A percentile compares a stretch with the other conserved stretches of the same genome.
phyloP scores from a whole-genome alignment of 148 eudicot genomes.

The Linanthus parryae region DNA sequence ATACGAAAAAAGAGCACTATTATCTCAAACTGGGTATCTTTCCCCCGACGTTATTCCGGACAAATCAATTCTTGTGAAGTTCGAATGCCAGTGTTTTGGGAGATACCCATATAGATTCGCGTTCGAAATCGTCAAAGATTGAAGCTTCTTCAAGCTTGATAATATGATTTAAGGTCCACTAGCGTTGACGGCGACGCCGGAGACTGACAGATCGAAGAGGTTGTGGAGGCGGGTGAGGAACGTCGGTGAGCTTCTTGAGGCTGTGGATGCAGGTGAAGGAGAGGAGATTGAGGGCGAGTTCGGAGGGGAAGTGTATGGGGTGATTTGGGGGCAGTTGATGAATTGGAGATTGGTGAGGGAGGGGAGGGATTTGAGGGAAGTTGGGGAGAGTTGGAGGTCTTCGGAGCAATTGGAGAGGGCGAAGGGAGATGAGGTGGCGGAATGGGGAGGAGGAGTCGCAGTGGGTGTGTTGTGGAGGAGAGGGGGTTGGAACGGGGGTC shows the following conservation, averaged over 20 bases:
- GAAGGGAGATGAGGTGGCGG: slow-evolving; percentile 56
- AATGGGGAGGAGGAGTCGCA: slow-evolving; percentile 63
- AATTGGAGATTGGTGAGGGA: slow-evolving; percentile 40
- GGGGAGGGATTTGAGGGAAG: slow-evolving; percentile 63
- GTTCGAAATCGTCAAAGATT: not conserved
- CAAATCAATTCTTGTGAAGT: not conserved
- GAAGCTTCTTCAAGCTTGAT: not conserved
- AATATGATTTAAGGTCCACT: no score
- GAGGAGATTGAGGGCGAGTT: slow-evolving; percentile 25
- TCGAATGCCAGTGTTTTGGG: not conserved
- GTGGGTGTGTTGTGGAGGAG: slow-evolving; percentile 30
- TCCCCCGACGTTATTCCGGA: not conserved
- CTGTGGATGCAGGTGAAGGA: no score
- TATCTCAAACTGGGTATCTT: not conserved
- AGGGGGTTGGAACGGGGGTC: slow-evolving; percentile 57
- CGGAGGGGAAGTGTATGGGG: slow-evolving; percentile 27
- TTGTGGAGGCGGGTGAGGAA: no score
- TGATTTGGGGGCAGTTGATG: slow-evolving; percentile 43
- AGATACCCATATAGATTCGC: not conserved
- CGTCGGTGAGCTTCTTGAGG: no score
- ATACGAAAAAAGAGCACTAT: no score
- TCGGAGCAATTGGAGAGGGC: slow-evolving; percentile 54
- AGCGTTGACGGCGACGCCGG: no score
- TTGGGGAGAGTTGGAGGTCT: slow-evolving; percentile 42
- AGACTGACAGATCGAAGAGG: no score